Evolutionary conservation across 2,329 filamentous ascomycete genomes (phyloP).

Genomic region (Balansia obtecta): DNA sequence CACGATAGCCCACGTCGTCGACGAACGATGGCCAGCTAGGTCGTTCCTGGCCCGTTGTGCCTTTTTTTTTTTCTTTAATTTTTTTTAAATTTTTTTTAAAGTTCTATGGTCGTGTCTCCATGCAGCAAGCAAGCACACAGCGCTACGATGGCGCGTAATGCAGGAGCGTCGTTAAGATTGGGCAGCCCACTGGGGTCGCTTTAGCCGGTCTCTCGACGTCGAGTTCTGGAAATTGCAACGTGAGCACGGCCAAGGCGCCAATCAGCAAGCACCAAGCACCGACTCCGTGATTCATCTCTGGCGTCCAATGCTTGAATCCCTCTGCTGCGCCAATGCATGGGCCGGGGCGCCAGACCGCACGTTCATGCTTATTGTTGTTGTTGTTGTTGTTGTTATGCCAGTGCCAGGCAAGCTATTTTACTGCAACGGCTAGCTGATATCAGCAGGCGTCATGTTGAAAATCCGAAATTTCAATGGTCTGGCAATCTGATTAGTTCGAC

Average conservation of each 20-base stretch:
- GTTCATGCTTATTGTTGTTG: too few species aligned
- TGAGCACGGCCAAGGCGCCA: not conserved
- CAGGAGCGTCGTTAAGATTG: slow-evolving; percentile 3
- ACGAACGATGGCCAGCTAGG: not conserved
- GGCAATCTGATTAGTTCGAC: slow-evolving; percentile 7
- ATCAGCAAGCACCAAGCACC: not conserved
- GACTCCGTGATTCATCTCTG: too few species aligned
- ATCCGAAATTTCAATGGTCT: not conserved
- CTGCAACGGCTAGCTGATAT: too few species aligned
- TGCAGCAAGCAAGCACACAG: not conserved
- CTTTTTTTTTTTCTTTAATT: not conserved
- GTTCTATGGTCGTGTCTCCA: not conserved
- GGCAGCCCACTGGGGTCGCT: not conserved
- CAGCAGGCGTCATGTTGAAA: too few species aligned
- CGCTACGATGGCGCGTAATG: not conserved
- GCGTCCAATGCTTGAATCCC: too few species aligned
- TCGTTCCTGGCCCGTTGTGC: not conserved
- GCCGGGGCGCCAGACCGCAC: too few species aligned
- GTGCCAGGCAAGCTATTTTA: too few species aligned
- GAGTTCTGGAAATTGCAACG: slow-evolving; percentile 9
- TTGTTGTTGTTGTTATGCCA: too few species aligned
- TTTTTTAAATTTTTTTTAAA: not conserved
- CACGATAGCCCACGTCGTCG: not conserved
- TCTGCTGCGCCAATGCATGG: too few species aligned
- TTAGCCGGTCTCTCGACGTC: not conserved